Evolutionary conservation across 1,139 yeast genomes (phyloP), one percentile per base, ranked within the genome.

Genomic region (Yamadazyma oceani): DNA sequence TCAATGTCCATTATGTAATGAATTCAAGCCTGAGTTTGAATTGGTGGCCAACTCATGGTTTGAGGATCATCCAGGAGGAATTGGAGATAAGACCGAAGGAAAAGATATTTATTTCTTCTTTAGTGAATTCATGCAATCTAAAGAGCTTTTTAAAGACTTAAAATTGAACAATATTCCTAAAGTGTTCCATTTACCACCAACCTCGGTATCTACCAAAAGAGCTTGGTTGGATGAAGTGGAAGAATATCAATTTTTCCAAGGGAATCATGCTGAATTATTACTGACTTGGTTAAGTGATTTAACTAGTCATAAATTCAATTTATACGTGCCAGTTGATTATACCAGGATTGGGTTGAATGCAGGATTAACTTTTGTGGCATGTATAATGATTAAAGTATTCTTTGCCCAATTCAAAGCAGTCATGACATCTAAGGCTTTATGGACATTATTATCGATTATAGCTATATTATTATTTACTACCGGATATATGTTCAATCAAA

Each of bases 401-500:
- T 46, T 45, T 38, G 71, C 64, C 44, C 75, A 77, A 44, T 23
- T 49, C 14, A 36, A 44, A n/a, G 33, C 47, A 7, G 27, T 64
- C 9, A 17, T 64, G 17, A 44, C 57, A 7, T 64, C 72, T 16
- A 60, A 57, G 32, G 27, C 54, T 22, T 53, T 84, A 36, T 88
- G 96, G 96, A 82, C 84, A 35, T 75, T 78, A 4, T 40, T 73
- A 12, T 71, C 86, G 3, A 66, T 86, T 16, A 66, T 85, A 31
- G 54, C 77, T 11, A 74, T 87, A 19, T 69, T 90, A 45, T 65
- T 89, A 51, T 86, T 90, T 68, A 82, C 79, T 37, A 73, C 94
- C 10, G 98, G 98, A 12, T 86, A 89, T 63, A 92, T 92, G 98
- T 92, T 80, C 74, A 89, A 88, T 59, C 78, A 80, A 51, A 92